Percentiles rank a stretch among this genome's conserved stretches.
Evolutionary conservation across 192 early-diverging fungal species (phyloP).

Genomic region (Coemansia sp.): DNA sequence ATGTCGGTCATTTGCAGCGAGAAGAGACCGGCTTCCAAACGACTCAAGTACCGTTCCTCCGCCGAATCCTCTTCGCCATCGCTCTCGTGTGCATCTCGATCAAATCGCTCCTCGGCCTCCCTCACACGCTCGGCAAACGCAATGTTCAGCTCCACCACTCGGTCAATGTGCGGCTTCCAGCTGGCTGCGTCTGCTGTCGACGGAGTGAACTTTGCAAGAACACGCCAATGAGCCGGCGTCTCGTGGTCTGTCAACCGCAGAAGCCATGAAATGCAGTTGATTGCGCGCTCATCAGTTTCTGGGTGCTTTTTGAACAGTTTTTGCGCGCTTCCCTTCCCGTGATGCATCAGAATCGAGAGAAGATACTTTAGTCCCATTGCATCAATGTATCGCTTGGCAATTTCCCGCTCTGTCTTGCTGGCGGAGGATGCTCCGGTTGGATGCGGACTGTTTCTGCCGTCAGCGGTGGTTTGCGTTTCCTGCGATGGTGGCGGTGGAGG

Average conservation of each 20-base stretch:
- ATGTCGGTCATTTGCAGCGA: conserved; percentile 73
- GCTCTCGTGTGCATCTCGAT: conserved; percentile 16
- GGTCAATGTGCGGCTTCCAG: conserved; percentile 79
- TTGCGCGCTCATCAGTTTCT: conserved; percentile 81
- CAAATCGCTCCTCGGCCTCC: conserved; percentile 58
- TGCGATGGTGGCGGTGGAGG: conserved; percentile 8
- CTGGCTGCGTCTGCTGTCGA: conserved; percentile 55
- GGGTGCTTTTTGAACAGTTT: conserved; percentile 79
- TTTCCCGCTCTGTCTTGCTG: conserved; percentile 39
- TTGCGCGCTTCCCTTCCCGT: conserved; percentile 73
- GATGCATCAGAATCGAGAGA: conserved; percentile 79
- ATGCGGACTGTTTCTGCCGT: neutral
- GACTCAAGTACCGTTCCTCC: conserved; percentile 66
- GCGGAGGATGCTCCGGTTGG: neutral
- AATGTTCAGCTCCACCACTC: conserved; percentile 74
- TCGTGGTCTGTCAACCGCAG: conserved; percentile 65
- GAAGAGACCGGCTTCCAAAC: conserved; percentile 82
- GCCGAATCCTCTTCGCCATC: conserved; percentile 58
- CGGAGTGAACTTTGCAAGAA: conserved; percentile 79
- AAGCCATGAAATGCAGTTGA: conserved; percentile 81
- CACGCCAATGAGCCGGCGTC: conserved; percentile 64
- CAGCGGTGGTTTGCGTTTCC: neutral
- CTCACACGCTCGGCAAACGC: conserved; percentile 67
- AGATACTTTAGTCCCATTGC: conserved; percentile 79
- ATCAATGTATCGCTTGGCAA: conserved; percentile 79